These are phyloP conservation scores for Trypanosoma mega DNA, from an alignment of 208 protist genomes.

Conservation along the genomic window DNA sequence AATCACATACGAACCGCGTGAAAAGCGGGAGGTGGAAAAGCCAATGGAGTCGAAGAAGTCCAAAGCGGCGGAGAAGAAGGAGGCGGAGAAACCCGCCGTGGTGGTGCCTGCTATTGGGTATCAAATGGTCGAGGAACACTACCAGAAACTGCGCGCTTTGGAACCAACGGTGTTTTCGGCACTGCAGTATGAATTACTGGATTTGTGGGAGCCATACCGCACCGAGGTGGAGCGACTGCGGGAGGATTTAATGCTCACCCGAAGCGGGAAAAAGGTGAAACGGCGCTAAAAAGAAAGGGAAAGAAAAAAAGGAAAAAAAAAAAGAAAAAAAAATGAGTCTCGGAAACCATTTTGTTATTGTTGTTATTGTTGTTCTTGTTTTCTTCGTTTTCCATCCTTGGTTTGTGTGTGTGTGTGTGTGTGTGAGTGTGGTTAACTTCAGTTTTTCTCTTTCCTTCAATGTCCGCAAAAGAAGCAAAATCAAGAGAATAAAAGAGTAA, in stretches of 20 bases:
- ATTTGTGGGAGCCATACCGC: slow-evolving; percentile 81
- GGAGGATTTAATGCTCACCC: slow-evolving; percentile 62
- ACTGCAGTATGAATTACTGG: slow-evolving; percentile 68
- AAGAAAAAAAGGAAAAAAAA: background rate
- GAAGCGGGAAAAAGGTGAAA: slow-evolving; percentile 60
- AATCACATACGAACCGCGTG: slow-evolving; percentile 67
- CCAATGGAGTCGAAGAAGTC: slow-evolving; percentile 27
- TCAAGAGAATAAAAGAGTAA: no score
- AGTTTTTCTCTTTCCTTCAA: no score
- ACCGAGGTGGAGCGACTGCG: slow-evolving; percentile 70
- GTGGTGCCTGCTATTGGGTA: slow-evolving; percentile 59
- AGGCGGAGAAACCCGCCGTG: slow-evolving; percentile 61
- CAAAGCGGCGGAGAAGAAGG: slow-evolving; percentile 38
- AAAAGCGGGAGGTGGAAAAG: slow-evolving; percentile 15
- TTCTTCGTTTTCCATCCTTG: background rate
- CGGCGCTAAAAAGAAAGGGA: slow-evolving; percentile 22
- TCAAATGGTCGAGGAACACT: slow-evolving; percentile 66
- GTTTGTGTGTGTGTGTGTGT: no score
- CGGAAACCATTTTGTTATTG: no score
- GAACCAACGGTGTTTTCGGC: slow-evolving; percentile 81
- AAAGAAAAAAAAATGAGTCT: slow-evolving; percentile 9
- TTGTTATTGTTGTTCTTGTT: background rate
- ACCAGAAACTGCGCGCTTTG: slow-evolving; percentile 59
- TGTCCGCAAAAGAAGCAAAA: no score
- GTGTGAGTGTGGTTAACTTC: no score